phyloP scores from a whole-genome alignment of 2,329 filamentous ascomycete genomes.

The Sclerotinia nivalis region DNA sequence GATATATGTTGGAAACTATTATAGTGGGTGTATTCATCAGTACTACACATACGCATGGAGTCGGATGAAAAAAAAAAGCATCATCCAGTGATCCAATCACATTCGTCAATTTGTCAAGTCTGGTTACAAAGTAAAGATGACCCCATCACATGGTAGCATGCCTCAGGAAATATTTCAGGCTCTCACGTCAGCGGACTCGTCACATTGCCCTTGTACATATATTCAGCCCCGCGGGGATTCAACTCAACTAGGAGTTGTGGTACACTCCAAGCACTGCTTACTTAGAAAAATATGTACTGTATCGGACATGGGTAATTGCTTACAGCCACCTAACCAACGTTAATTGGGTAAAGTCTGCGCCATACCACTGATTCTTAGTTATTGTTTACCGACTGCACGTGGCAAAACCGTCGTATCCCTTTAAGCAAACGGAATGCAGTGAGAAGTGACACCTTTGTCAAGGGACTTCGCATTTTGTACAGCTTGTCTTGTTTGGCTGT shows the following conservation, averaged over 20 bases:
- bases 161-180: not conserved
- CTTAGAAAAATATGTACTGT: conserved; percentile 2
- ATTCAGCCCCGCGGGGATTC: conserved; percentile 7
- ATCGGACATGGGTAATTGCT: conserved; percentile 2
- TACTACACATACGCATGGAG: not conserved
- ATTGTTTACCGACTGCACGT: not conserved
- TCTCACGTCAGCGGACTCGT: conserved; percentile 12
- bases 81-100: not conserved
- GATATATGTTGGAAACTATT: not conserved
- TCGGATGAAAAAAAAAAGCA: not conserved
- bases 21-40: not conserved
- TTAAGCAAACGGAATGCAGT: not conserved
- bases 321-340: not conserved
- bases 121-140: not conserved
- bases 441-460: not conserved
- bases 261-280: conserved; percentile 13
- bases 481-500: not conserved
- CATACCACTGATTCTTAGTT: too few species aligned
- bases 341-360: not conserved
- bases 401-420: conserved; percentile 1
- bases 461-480: not conserved
- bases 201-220: not conserved
- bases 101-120: not conserved
- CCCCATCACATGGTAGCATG: conserved; percentile 1
- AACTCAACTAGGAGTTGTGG: not conserved